These are phyloP conservation scores for Schizochytrium sp. DNA, from an alignment of 108 stramenopile species.

Conservation along the genomic window DNA sequence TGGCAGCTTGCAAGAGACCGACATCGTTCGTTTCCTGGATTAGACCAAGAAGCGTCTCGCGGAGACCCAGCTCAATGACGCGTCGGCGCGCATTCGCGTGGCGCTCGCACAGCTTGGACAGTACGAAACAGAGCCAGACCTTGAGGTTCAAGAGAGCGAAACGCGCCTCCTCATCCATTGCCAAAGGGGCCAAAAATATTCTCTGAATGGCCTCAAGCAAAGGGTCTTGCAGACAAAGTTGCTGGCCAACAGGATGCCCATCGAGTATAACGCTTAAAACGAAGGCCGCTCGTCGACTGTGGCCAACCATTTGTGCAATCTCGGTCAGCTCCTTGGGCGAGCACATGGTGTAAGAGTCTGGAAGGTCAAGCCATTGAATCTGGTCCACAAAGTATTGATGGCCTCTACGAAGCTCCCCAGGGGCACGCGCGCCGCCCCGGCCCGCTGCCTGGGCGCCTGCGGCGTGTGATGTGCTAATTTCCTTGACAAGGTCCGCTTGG, in stretches of 20 bases:
- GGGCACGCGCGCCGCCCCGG: not conserved
- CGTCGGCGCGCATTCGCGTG: not conserved
- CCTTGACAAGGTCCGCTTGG: conserved; percentile 79
- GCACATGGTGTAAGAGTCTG: not conserved
- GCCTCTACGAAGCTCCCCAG: not conserved
- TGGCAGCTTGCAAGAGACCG: not conserved
- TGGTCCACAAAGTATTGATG: not conserved
- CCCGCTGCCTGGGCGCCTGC: not conserved
- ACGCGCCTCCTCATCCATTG: not conserved
- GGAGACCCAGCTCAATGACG: not conserved
- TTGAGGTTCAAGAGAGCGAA: not conserved
- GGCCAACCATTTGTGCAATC: not conserved
- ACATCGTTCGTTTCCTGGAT: not conserved
- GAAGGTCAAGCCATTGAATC: not conserved
- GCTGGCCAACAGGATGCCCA: not conserved
- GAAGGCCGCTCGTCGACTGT: conserved; percentile 9
- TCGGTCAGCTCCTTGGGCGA: not conserved
- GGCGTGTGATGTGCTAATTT: conserved; percentile 21
- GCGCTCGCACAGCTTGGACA: not conserved
- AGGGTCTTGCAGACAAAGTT: not conserved
- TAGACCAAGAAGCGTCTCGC: not conserved
- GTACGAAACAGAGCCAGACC: not conserved
- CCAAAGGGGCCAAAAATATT: not conserved
- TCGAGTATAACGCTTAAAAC: not conserved
- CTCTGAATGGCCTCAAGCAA: not conserved